Base-by-base conservation (phyloP, 2,329 filamentous ascomycete species). In the Penicillium expansum region DNA sequence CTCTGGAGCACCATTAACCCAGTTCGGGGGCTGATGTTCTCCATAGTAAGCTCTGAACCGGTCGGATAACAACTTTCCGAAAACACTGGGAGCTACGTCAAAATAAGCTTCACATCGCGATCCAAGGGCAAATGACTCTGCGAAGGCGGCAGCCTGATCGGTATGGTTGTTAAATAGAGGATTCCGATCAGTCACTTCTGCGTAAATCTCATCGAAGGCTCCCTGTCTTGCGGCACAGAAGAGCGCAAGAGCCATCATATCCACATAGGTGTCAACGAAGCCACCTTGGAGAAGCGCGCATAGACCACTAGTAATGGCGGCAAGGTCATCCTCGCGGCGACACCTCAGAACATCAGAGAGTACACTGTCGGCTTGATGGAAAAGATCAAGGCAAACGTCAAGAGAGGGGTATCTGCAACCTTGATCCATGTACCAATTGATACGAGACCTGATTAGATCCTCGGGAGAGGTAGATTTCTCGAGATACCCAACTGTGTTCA, bases 81-180 rank as follows among this genome's bases (percentile, higher is more conserved):
- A 72, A 5, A 74, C 74, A 30, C 77, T 78, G 2, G 81, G 80
- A 2, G 74, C 66, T 48, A 86, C 78, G 57, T 84, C 83, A 56
- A 87, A 85, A 64, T 86, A 87, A 0, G 81, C 77, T 58, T 86
- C 83, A 64, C 85, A 87, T 52, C 84, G 81, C 4, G 84, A 86
- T 1, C 85, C 85, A 1, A 86, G 74, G 0, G 83, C 84, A 70
- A 85, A 87, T 0, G 85, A 79, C 66, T 87, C 85, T 0, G 84
- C 81, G 63, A 87, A 87, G 7, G 83, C 83, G 32, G 83, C 84
- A 14, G 84, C 84, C 67, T 87, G 85, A 55, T 87, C 85, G 1
- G 83, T 76, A 55, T 85, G 84, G 20, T 80, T 77, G 52, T 85
- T 82, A 69, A 85, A 85, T 10, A 86, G 73, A 0, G 83, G 84